phyloP scores from a whole-genome alignment of 208 protist genomes.

The Strigomonas culicis region DNA sequence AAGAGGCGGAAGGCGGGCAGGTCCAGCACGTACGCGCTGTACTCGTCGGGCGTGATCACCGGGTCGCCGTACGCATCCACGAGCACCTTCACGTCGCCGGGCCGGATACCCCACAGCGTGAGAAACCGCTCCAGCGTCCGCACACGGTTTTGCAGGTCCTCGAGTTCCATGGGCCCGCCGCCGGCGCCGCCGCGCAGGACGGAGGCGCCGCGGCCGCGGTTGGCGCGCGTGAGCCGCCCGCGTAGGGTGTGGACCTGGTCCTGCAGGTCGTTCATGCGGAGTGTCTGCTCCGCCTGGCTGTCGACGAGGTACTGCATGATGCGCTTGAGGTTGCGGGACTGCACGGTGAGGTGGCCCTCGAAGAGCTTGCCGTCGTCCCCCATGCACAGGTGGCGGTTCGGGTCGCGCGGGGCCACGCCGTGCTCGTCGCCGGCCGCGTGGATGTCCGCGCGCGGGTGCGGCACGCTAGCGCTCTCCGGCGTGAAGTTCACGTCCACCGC shows the following conservation, averaged over 20 bases:
- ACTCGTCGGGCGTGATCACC: constrained; percentile 70
- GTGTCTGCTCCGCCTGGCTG: constrained; percentile 63
- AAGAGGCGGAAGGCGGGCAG: constrained; percentile 62
- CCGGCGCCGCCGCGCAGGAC: neutral
- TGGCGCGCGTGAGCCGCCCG: constrained; percentile 22
- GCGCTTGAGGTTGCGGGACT: constrained; percentile 74
- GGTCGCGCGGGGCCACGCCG: constrained; percentile 14
- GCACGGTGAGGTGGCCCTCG: constrained; percentile 85
- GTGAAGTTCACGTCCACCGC: neutral
- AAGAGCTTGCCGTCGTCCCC: constrained; percentile 87
- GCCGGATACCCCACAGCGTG: constrained; percentile 60
- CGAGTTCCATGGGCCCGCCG: constrained; percentile 10
- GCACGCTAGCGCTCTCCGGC: constrained; percentile 49
- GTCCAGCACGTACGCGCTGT: constrained; percentile 71
- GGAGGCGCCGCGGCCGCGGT: neutral
- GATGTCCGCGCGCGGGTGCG: constrained; percentile 44
- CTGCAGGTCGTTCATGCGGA: constrained; percentile 79
- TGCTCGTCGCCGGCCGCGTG: neutral
- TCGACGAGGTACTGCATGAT: constrained; percentile 78
- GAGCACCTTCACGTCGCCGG: constrained; percentile 57
- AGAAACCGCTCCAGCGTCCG: constrained; percentile 67
- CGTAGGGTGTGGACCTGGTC: constrained; percentile 69
- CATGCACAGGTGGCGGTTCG: constrained; percentile 53
- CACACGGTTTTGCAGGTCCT: constrained; percentile 39
- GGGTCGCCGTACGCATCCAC: constrained; percentile 72